A percentile compares a stretch with the other conserved stretches of the same genome.
Conservation (phyloP, 2,329 filamentous ascomycete genomes). For the Aschersonia sp. region DNA sequence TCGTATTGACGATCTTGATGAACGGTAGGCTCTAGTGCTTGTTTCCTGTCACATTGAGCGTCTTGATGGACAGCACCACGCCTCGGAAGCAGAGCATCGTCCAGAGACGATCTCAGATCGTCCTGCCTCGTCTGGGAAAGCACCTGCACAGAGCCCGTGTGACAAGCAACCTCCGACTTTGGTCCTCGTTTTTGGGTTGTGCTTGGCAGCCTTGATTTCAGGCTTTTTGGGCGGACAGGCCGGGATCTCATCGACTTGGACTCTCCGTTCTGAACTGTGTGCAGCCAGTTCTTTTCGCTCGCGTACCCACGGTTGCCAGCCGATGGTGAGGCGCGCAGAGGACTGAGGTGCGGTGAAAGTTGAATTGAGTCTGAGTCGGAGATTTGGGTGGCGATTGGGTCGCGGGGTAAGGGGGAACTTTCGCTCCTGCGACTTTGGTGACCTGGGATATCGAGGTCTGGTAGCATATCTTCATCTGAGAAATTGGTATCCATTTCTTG, state of each 20-base stretch:
- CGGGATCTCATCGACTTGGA: constrained; percentile 13
- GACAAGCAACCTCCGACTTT: too few relatives aligned
- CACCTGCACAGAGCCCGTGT: too few relatives aligned
- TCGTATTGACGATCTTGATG: too few relatives aligned
- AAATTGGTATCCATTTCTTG: constrained; percentile 26
- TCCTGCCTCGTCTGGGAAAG: too few relatives aligned
- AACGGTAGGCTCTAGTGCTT: too few relatives aligned
- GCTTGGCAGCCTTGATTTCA: constrained; percentile 1
- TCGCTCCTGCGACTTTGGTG: too few relatives aligned
- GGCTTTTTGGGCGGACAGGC: constrained; percentile 8
- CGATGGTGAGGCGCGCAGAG: constrained; percentile 35
- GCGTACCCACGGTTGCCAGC: constrained; percentile 30
- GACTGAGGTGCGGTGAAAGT: constrained; percentile 30
- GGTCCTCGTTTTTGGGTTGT: not conserved
- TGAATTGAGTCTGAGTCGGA: constrained; percentile 30
- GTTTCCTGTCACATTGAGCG: too few relatives aligned
- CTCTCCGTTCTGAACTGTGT: constrained; percentile 16
- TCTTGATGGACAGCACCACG: constrained; percentile 3
- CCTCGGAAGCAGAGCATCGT: constrained; percentile 17
- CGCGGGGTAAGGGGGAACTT: too few relatives aligned
- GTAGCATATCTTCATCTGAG: constrained; percentile 24
- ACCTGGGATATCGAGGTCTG: too few relatives aligned
- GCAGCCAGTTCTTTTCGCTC: too few relatives aligned
- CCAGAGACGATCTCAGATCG: constrained; percentile 15
- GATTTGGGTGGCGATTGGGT: too few relatives aligned